These are phyloP conservation scores for Tolypocladium paradoxum DNA, from an alignment of 2,329 filamentous ascomycete species.

Conservation along the genomic window DNA sequence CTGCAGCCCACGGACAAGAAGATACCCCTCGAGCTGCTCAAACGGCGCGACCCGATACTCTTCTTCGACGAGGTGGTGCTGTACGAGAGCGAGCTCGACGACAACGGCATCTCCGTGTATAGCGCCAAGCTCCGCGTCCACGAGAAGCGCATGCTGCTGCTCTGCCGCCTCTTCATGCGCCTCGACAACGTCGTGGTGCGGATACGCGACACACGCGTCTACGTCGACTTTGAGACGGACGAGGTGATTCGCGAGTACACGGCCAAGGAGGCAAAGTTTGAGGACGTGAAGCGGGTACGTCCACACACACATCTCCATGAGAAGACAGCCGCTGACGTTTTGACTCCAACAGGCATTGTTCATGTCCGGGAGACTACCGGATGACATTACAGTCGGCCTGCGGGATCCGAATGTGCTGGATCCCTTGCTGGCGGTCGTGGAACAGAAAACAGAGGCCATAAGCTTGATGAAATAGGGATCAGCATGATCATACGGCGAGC, in stretches of 20 bases:
- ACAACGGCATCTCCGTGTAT: constrained; percentile 88
- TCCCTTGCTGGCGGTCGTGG: constrained; percentile 58
- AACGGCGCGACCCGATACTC: constrained; percentile 81
- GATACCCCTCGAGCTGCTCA: constrained; percentile 80
- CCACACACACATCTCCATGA: not conserved
- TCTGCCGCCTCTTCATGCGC: constrained; percentile 83
- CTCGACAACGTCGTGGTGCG: constrained; percentile 83
- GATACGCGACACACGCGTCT: constrained; percentile 81
- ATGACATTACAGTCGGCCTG: constrained; percentile 66
- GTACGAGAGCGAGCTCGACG: constrained; percentile 95
- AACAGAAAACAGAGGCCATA: constrained; percentile 49
- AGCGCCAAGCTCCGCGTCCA: constrained; percentile 91
- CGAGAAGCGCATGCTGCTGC: constrained; percentile 73
- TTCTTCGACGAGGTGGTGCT: constrained; percentile 96
- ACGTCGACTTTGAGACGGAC: constrained; percentile 73
- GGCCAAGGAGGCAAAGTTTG: constrained; percentile 73
- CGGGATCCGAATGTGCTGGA: constrained; percentile 70
- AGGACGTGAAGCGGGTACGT: constrained; percentile 60
- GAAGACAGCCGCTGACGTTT: not conserved
- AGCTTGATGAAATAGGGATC: constrained; percentile 6
- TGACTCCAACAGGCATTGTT: constrained; percentile 30
- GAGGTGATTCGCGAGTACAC: constrained; percentile 84
- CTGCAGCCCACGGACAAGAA: constrained; percentile 21
- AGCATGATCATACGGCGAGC: not conserved
- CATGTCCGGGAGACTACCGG: constrained; percentile 42